phyloP scores from a whole-genome alignment of 352 stramenopile genomes.

The Peronospora belbahrii region DNA sequence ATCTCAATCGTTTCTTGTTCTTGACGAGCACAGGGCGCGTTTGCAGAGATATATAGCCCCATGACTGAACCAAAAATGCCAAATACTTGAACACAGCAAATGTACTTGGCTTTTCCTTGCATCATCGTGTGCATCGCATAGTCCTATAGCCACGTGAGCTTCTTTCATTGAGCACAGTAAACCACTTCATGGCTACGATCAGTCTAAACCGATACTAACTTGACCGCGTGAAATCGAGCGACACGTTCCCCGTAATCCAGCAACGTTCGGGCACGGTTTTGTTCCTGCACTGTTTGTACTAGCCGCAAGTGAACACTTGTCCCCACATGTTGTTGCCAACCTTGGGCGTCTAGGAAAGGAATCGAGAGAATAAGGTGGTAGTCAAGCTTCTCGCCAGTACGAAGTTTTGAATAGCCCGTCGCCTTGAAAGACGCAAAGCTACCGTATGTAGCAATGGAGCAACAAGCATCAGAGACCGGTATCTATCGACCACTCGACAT shows the following conservation, averaged over 20 bases:
- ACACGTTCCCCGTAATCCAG: constrained; percentile 36
- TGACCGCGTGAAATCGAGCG: constrained; percentile 38
- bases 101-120: constrained; percentile 18
- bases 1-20: constrained; percentile 19
- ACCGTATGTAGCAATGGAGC: too few species aligned
- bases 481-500: too few species aligned
- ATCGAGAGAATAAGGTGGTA: too few species aligned
- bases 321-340: constrained; percentile 36
- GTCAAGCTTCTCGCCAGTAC: too few species aligned
- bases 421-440: too few species aligned
- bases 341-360: too few species aligned
- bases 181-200: constrained; percentile 39
- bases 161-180: constrained; percentile 44
- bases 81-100: constrained; percentile 20
- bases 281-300: constrained; percentile 45
- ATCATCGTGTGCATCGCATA: constrained; percentile 5
- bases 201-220: constrained; percentile 37
- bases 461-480: too few species aligned
- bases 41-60: constrained; percentile 22
- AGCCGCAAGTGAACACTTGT: constrained; percentile 40
- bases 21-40: constrained; percentile 18
- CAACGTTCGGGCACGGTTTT: constrained; percentile 30
- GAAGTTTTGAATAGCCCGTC: too few species aligned
- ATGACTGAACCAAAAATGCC: constrained; percentile 22
- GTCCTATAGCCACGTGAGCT: constrained; percentile 35